Evolutionary conservation across 768 basidiomycete species (phyloP), one percentile per base, ranked within the genome.

Genomic region (Krasilnikovozyma curviuscula): DNA sequence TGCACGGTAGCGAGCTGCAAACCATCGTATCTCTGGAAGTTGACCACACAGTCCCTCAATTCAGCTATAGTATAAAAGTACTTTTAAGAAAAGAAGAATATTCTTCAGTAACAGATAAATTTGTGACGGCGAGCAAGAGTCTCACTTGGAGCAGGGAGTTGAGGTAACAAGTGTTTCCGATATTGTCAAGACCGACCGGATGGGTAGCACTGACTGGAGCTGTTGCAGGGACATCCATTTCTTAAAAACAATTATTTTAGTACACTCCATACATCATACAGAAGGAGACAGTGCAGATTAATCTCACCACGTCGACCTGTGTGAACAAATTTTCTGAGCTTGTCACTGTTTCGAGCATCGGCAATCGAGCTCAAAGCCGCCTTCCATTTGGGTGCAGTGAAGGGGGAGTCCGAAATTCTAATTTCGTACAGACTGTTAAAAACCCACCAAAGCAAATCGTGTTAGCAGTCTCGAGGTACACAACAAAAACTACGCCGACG

Each of bases 11-110:
- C 32, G 27, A 46, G 34, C 9, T 19, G 28, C 25, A 46, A 31
- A 56, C 85, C 81, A 50, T 83, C 82, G 5, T 77, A 74, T 44
- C 79, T 65, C 52, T 81, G 67, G 78, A 69, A 18, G 71, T 74
- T 27, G 66, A 67, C 49, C 8, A 91, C 76, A 6, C 81, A 77
- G 18, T 79, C 77, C 28, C 88, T 73, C 24, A 93, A 73, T 30
- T 88, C 83, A 59, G 75, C 81, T 64, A 93, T 85, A n/a, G 86
- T 91, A 62, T 86, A 91, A 62, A 93, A 89, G 62, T 91, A 93
- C 80, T 91, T 60, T n/a, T 24, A 21, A 29, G 10, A 16, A 12
- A 25, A 38, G 2, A 25, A 19, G 7, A 13, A 14, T 5, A 24
- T 18, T 21, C 12, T 16, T 0, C 4, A 18, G 27, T 21, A 2